Evolutionary conservation across 768 basidiomycete species (phyloP).

Genomic region (Leccinum rimulosum): DNA sequence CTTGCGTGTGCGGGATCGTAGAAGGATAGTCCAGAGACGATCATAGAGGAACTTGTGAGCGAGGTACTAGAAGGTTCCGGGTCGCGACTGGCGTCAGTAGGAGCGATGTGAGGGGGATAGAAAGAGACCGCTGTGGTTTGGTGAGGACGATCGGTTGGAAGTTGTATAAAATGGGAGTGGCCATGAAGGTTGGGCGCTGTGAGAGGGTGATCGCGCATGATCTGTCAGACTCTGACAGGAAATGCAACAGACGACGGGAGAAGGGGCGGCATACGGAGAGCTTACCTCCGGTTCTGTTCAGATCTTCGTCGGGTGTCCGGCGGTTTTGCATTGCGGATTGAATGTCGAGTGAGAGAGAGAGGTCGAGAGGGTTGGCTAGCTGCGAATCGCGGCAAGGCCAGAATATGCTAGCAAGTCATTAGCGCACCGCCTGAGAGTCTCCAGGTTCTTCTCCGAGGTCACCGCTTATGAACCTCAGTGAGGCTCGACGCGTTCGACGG

Average conservation of each 20-base stretch:
- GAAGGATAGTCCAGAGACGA: conserved; percentile 51
- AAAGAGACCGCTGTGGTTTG: neutral
- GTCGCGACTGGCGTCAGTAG: neutral
- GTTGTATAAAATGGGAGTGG: conserved; percentile 3
- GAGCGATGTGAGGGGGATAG: conserved; percentile 1
- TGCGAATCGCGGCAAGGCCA: too few relatives aligned
- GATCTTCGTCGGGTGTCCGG: conserved; percentile 21
- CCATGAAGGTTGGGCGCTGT: conserved; percentile 1
- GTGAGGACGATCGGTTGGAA: neutral
- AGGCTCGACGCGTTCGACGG: neutral
- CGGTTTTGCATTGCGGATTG: conserved; percentile 24
- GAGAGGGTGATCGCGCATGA: conserved; percentile 15
- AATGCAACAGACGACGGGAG: conserved; percentile 7
- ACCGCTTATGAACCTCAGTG: too few relatives aligned
- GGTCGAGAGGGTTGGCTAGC: neutral
- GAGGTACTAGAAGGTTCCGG: neutral
- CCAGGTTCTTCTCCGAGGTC: neutral
- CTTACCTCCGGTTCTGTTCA: conserved; percentile 28
- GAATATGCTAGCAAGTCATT: too few relatives aligned
- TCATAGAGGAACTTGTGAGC: conserved; percentile 40
- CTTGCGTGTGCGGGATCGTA: conserved; percentile 47
- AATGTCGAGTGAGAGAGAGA: neutral
- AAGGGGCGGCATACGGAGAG: conserved; percentile 11
- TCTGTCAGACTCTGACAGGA: conserved; percentile 9
- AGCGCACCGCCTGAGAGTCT: conserved; percentile 7